phyloP scores from a whole-genome alignment of 2,329 filamentous ascomycete genomes.

The Aspergillus neoniger region DNA sequence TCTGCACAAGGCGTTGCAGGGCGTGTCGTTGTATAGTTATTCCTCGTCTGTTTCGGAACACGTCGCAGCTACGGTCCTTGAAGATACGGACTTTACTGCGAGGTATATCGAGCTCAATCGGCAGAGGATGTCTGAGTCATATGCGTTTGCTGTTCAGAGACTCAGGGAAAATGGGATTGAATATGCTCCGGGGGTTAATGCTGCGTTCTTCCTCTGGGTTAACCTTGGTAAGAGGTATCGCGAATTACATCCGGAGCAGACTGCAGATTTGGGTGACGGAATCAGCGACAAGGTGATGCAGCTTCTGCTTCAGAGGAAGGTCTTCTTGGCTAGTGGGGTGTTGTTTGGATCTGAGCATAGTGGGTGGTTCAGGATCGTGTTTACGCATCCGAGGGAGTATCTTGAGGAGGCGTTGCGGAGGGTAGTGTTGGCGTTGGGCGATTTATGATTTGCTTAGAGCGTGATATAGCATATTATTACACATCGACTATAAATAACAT shows the following conservation, averaged over 20 bases:
- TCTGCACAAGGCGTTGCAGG: slow-evolving; percentile 43
- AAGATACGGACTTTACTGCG: slow-evolving; percentile 48
- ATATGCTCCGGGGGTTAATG: slow-evolving; percentile 53
- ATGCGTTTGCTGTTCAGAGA: slow-evolving; percentile 41
- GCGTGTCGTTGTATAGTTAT: slow-evolving; percentile 50
- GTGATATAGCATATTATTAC: no score
- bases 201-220: slow-evolving; percentile 60
- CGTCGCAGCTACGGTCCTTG: slow-evolving; percentile 44
- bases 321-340: slow-evolving; percentile 40
- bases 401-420: neutral
- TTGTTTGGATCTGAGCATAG: slow-evolving; percentile 41
- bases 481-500: neutral
- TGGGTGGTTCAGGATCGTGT: slow-evolving; percentile 49
- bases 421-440: neutral
- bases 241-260: slow-evolving; percentile 21
- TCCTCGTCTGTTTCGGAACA: slow-evolving; percentile 48
- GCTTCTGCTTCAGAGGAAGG: slow-evolving; percentile 38
- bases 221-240: slow-evolving; percentile 46
- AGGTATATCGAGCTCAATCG: slow-evolving; percentile 50
- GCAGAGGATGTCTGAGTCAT: slow-evolving; percentile 42
- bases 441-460: neutral
- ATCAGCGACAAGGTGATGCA: slow-evolving; percentile 35
- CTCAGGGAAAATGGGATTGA: slow-evolving; percentile 48
- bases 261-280: slow-evolving; percentile 6
- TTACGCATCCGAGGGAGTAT: slow-evolving; percentile 15